Percentiles rank a stretch among this genome's conserved stretches.
Conservation (phyloP, 108 stramenopile genomes). For the Pseudonitzschia multiseries region DNA sequence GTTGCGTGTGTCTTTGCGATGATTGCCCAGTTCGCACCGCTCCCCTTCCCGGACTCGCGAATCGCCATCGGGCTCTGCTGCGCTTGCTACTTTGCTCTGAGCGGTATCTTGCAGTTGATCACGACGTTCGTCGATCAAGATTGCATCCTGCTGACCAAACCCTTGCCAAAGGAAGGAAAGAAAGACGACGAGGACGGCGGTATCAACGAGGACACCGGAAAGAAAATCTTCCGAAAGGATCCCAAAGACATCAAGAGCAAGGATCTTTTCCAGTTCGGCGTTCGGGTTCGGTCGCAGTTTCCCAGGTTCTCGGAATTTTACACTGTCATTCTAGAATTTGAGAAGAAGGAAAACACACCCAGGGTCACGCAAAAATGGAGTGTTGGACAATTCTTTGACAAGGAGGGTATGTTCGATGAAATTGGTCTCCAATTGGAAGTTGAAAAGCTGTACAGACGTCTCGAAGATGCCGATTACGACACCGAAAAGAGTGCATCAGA, state of each 20-base stretch:
- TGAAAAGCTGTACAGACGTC: slow-evolving; percentile 56
- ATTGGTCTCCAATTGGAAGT: slow-evolving; percentile 67
- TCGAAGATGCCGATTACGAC: slow-evolving; percentile 74
- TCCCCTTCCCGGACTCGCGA: slow-evolving; percentile 92
- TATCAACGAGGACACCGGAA: slow-evolving; percentile 15
- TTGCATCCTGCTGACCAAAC: slow-evolving; percentile 84
- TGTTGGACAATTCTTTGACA: slow-evolving; percentile 90
- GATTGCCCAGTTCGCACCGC: slow-evolving; percentile 90
- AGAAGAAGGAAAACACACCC: slow-evolving; percentile 37
- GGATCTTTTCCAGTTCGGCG: slow-evolving; percentile 57
- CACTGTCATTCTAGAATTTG: slow-evolving; percentile 80
- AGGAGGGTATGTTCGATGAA: slow-evolving; percentile 91
- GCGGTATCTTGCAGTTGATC: slow-evolving; percentile 89
- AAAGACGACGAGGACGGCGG: slow-evolving; percentile 12
- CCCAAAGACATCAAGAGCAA: slow-evolving; percentile 50
- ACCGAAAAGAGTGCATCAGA: slow-evolving; percentile 12
- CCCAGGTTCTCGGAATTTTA: slow-evolving; percentile 89
- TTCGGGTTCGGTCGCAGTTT: slow-evolving; percentile 79
- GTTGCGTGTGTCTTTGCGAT: slow-evolving; percentile 90
- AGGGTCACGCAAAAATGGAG: slow-evolving; percentile 76
- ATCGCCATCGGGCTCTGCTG: slow-evolving; percentile 89
- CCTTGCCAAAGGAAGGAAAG: slow-evolving; percentile 33
- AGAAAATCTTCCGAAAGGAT: slow-evolving; percentile 30
- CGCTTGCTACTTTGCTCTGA: slow-evolving; percentile 86
- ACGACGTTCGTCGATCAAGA: slow-evolving; percentile 93